Conservation (phyloP, 2,329 filamentous ascomycete genomes). For the Didymella pinodella region DNA sequence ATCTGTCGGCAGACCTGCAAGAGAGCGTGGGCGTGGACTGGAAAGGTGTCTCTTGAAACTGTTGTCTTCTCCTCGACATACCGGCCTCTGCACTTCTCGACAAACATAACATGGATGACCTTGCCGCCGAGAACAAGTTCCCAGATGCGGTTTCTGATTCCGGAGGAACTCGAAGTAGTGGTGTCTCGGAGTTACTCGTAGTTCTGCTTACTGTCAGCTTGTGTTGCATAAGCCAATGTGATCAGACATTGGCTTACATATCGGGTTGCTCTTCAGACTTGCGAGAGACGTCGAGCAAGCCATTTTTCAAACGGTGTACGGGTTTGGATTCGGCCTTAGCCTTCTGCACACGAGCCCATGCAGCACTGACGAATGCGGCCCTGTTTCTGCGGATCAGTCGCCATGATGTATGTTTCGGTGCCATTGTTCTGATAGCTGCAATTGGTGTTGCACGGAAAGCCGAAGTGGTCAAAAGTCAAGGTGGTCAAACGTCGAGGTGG, state of each 20-base stretch:
- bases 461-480: no score
- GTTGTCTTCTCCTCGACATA: no score
- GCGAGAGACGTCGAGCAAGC: conserved; percentile 11
- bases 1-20: neutral
- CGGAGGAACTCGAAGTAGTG: conserved; percentile 14
- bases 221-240: neutral
- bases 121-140: conserved; percentile 10
- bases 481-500: no score
- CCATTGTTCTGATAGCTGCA: no score
- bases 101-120: neutral
- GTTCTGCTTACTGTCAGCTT: neutral
- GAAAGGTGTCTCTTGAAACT: no score
- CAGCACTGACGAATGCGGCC: no score
- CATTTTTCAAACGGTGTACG: neutral
- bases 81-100: no score
- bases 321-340: neutral
- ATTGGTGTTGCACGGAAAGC: no score
- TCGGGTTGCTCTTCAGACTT: neutral
- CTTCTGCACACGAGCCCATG: no score
- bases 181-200: conserved; percentile 5
- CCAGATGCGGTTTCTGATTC: conserved; percentile 19
- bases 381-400: neutral
- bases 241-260: neutral
- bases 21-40: no score
- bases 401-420: neutral